phyloP scores from a whole-genome alignment of 108 stramenopile species.

The Seminavis robusta region DNA sequence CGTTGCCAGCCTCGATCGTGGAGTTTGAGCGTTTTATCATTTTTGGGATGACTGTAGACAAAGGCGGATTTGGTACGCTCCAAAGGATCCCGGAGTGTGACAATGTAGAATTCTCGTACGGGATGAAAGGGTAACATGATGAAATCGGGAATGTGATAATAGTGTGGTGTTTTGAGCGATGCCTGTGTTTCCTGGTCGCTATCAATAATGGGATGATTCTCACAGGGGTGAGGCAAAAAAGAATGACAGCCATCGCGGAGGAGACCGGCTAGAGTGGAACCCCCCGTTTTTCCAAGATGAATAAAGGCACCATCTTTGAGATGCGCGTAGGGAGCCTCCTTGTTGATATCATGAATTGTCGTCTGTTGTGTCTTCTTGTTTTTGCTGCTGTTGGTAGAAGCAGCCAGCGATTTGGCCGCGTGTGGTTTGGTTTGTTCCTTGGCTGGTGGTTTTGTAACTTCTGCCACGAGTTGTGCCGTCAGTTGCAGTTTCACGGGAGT shows the following conservation, averaged over 20 bases:
- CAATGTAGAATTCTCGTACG: slow-evolving; percentile 28
- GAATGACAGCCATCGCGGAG: slow-evolving; percentile 52
- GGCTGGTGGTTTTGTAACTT: too few species aligned
- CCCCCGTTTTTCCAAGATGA: slow-evolving; percentile 68
- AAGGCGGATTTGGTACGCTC: slow-evolving; percentile 56
- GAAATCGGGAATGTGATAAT: slow-evolving; percentile 54
- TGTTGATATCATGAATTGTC: too few species aligned
- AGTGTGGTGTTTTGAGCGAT: slow-evolving; percentile 10
- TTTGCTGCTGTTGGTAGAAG: too few species aligned
- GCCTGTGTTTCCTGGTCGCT: slow-evolving; percentile 15
- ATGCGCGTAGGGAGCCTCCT: too few species aligned
- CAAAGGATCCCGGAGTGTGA: slow-evolving; percentile 53
- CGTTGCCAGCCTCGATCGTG: not conserved
- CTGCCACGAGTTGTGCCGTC: too few species aligned
- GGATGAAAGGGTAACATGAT: slow-evolving; percentile 7
- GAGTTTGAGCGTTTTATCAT: slow-evolving; percentile 4
- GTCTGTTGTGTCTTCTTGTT: too few species aligned
- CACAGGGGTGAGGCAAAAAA: slow-evolving; percentile 7
- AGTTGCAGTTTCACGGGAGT: too few species aligned
- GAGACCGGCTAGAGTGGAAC: slow-evolving; percentile 48
- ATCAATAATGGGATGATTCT: slow-evolving; percentile 2
- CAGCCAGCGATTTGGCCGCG: too few species aligned
- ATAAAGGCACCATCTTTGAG: slow-evolving; percentile 36
- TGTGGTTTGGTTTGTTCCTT: too few species aligned
- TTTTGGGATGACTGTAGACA: slow-evolving; percentile 32